These are phyloP conservation scores for Pythium apleroticum DNA, from an alignment of 352 stramenopile genomes.

Conservation along the genomic window DNA sequence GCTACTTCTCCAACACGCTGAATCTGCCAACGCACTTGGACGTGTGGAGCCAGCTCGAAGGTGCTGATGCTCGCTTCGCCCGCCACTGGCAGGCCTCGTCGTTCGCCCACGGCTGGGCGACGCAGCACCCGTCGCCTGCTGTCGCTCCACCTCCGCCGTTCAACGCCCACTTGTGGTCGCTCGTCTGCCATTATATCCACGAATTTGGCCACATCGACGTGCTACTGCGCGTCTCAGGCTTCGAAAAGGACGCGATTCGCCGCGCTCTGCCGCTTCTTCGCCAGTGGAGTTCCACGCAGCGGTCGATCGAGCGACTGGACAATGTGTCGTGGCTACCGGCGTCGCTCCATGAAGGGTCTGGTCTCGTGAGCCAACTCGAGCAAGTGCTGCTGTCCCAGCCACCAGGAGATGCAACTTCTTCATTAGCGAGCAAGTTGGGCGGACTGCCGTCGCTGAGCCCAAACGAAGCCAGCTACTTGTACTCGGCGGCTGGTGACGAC, in stretches of 20 bases:
- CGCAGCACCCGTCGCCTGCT: constrained; percentile 22
- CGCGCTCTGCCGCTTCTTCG: constrained; percentile 49
- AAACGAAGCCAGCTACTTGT: constrained; percentile 26
- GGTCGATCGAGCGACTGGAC: constrained; percentile 36
- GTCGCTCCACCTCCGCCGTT: constrained; percentile 26
- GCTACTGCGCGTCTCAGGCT: constrained; percentile 35
- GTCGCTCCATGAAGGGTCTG: constrained; percentile 51
- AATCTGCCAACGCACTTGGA: constrained; percentile 47
- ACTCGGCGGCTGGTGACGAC: constrained; percentile 19
- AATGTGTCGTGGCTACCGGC: constrained; percentile 46
- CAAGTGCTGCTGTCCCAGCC: constrained; percentile 40
- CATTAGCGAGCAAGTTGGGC: background rate
- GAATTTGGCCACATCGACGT: constrained; percentile 46
- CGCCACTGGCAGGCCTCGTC: constrained; percentile 35
- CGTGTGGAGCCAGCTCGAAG: constrained; percentile 46
- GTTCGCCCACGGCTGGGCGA: constrained; percentile 37
- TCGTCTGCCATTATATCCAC: constrained; percentile 58
- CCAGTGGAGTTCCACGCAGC: constrained; percentile 48
- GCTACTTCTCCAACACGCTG: constrained; percentile 57
- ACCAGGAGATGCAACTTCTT: constrained; percentile 6
- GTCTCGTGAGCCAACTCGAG: constrained; percentile 55
- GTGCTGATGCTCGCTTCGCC: constrained; percentile 31
- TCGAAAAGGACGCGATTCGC: constrained; percentile 52
- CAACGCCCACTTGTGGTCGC: constrained; percentile 57
- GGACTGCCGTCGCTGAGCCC: constrained; percentile 7